phyloP scores from a whole-genome alignment of 2,329 filamentous ascomycete genomes.

The Magnaporthales sp. region DNA sequence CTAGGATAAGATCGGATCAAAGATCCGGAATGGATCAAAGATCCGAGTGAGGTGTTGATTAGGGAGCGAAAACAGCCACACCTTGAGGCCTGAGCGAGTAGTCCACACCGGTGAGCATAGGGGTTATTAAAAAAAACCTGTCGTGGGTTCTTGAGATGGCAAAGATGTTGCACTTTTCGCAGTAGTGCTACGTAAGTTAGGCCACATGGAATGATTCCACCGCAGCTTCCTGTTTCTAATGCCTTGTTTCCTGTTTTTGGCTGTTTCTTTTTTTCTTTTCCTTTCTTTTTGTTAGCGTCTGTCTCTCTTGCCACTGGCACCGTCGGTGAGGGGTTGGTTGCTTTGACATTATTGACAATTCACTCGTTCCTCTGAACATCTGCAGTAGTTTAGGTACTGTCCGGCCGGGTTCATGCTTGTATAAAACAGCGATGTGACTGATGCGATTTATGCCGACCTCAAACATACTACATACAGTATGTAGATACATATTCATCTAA shows the following conservation, averaged over 20 bases:
- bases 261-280: neutral
- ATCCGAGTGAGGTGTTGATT: no score
- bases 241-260: no score
- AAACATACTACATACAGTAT: neutral
- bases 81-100: no score
- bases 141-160: neutral
- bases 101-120: neutral
- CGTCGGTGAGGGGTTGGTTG: neutral
- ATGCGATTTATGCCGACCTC: neutral
- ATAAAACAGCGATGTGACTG: neutral
- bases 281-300: no score
- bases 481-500: neutral
- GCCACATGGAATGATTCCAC: no score
- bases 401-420: neutral
- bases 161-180: neutral
- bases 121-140: neutral
- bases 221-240: no score
- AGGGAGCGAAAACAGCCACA: no score
- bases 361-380: neutral
- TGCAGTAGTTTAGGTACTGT: neutral
- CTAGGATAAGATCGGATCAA: neutral
- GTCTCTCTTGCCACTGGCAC: no score
- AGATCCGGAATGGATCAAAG: neutral
- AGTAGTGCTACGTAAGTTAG: no score
- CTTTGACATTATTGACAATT: neutral